A percentile compares a stretch with the other conserved stretches of the same genome.
These are phyloP conservation scores for Daldinia sp. DNA, from an alignment of 2,329 filamentous ascomycete genomes.

Conservation along the genomic window DNA sequence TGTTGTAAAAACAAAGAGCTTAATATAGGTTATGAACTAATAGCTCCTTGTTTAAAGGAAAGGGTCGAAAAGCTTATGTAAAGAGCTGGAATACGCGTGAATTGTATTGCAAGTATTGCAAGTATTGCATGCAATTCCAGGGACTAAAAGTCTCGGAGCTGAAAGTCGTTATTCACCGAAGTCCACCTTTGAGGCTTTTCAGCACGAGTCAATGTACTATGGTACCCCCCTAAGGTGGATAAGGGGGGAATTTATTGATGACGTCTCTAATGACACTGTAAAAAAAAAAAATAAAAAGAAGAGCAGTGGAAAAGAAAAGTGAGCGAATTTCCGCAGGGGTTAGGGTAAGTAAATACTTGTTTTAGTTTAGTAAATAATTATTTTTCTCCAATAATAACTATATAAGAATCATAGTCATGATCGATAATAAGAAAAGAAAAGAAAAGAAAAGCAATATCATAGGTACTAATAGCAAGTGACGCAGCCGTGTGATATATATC, in stretches of 20 bases:
- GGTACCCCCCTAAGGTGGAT: neutral
- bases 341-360: neutral
- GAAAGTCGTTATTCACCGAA: slow-evolving; percentile 27
- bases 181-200: slow-evolving; percentile 5
- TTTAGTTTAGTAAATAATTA: neutral
- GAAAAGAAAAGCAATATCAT: neutral
- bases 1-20: slow-evolving; percentile 17
- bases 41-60: slow-evolving; percentile 11
- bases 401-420: neutral
- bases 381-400: neutral
- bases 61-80: slow-evolving; percentile 23
- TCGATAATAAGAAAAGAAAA: neutral
- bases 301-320: neutral
- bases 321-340: neutral
- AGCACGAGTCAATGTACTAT: slow-evolving; percentile 2
- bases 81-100: slow-evolving; percentile 12
- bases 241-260: slow-evolving; percentile 5
- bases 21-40: neutral
- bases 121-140: neutral
- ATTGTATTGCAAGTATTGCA: no score
- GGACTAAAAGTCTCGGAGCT: slow-evolving; percentile 25
- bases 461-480: neutral
- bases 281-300: neutral
- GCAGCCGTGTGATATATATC: neutral
- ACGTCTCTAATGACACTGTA: slow-evolving; percentile 3